phyloP scores from a whole-genome alignment of 1,284 basidiomycete species.

The Jaminaea rosea region DNA sequence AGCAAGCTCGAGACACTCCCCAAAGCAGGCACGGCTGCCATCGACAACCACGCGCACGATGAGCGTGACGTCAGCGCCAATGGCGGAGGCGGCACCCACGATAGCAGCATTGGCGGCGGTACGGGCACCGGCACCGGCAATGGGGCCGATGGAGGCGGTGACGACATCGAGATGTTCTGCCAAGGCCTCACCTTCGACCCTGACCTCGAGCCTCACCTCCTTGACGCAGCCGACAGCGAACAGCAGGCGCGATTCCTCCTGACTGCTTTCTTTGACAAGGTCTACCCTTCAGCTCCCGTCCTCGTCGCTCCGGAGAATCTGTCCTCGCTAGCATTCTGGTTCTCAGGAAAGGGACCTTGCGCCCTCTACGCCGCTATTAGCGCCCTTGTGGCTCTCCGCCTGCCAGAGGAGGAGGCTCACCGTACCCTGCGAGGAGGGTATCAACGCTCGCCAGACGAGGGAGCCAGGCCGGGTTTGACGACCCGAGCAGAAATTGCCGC shows the following conservation, averaged over 20 bases:
- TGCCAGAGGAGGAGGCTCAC: constrained; percentile 22
- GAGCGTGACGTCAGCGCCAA: constrained; percentile 3
- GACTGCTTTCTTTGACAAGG: constrained; percentile 31
- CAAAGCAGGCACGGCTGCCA: constrained; percentile 23
- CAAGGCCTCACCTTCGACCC: constrained; percentile 1
- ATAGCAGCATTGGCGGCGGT: neutral
- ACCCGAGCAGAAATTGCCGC: constrained; percentile 30
- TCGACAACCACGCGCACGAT: constrained; percentile 14
- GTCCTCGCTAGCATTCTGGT: constrained; percentile 33
- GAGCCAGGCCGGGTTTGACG: constrained; percentile 2
- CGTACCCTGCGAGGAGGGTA: constrained; percentile 26
- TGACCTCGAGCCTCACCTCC: neutral
- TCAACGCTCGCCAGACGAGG: neutral
- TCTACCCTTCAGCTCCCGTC: constrained; percentile 32
- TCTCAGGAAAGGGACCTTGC: constrained; percentile 32
- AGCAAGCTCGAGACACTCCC: constrained; percentile 30
- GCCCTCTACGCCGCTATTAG: constrained; percentile 31
- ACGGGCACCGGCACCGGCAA: no score
- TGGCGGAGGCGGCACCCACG: neutral
- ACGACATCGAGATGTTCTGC: constrained; percentile 1
- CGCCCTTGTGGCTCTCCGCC: constrained; percentile 25
- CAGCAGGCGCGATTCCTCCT: constrained; percentile 23
- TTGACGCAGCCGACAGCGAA: constrained; percentile 22
- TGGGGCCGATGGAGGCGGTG: constrained; percentile 2
- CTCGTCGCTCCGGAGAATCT: constrained; percentile 31